Evolutionary conservation across 2,329 filamentous ascomycete genomes (phyloP).

Genomic region (Malbranchea cinnamomea): DNA sequence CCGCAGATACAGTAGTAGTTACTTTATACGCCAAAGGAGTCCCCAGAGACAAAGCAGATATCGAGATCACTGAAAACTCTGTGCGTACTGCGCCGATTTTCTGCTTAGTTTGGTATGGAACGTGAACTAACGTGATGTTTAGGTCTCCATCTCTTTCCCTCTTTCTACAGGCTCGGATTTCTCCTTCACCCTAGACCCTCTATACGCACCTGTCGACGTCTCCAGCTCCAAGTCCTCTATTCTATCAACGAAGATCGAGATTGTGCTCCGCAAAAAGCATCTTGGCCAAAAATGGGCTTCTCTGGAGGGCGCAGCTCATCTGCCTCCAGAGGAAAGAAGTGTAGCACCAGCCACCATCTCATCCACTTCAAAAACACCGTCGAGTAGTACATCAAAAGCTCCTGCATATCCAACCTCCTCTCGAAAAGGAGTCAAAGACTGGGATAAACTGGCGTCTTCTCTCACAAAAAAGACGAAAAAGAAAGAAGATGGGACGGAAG

Average conservation of each 20-base stretch:
- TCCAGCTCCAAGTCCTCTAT: constrained; percentile 47
- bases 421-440: constrained; percentile 69
- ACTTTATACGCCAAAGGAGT: constrained; percentile 53
- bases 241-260: constrained; percentile 65
- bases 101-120: constrained; percentile 4
- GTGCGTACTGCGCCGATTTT: constrained; percentile 17
- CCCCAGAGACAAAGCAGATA: constrained; percentile 38
- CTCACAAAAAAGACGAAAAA: constrained; percentile 24
- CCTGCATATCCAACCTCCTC: constrained; percentile 79
- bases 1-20: constrained; percentile 43
- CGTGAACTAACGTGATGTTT: constrained; percentile 11
- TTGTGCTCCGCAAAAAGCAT: constrained; percentile 53
- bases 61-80: constrained; percentile 37
- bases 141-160: constrained; percentile 46
- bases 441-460: constrained; percentile 60
- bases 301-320: constrained; percentile 34
- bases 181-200: constrained; percentile 48
- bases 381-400: constrained; percentile 15
- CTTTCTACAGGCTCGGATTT: constrained; percentile 38
- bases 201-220: constrained; percentile 51
- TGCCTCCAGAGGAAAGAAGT: constrained; percentile 4
- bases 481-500: constrained; percentile 22
- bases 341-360: constrained; percentile 7
- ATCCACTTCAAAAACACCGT: constrained; percentile 11
- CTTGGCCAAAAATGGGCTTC: constrained; percentile 53